phyloP scores from a whole-genome alignment of 106 monocot species.

The Acanthochlamys bracteata region DNA sequence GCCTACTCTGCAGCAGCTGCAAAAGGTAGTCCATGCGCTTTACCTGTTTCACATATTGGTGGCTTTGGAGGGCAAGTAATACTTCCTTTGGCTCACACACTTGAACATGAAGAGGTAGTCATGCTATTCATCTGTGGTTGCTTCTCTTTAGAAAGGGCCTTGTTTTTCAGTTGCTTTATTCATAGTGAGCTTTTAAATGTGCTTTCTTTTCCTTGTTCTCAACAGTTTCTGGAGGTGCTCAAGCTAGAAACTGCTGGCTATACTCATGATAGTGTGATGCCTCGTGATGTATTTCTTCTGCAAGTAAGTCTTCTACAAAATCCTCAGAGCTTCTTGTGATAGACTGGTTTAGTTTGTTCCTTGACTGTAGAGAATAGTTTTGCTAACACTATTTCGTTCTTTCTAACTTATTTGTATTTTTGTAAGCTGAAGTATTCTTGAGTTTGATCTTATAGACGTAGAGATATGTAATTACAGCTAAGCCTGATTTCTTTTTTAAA shows the following conservation, averaged over 20 bases:
- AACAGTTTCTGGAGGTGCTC: conserved; percentile 55
- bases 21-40: conserved; percentile 26
- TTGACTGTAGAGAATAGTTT: conserved; percentile 2
- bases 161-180: conserved; percentile 1
- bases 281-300: conserved; percentile 44
- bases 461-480: too few relatives aligned
- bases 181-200: background rate
- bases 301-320: conserved; percentile 27
- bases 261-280: conserved; percentile 28
- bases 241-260: conserved; percentile 47
- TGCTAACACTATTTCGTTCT: background rate
- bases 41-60: conserved; percentile 28
- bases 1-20: conserved; percentile 43
- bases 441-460: too few relatives aligned
- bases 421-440: too few relatives aligned
- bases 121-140: background rate
- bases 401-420: too few relatives aligned
- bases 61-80: conserved; percentile 47
- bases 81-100: conserved; percentile 56
- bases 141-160: background rate
- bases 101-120: conserved; percentile 64
- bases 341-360: background rate
- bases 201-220: background rate
- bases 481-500: background rate
- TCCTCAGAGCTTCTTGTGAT: background rate